Base-by-base conservation (phyloP, 768 basidiomycete species). In the Tylopilus subfusipes region DNA sequence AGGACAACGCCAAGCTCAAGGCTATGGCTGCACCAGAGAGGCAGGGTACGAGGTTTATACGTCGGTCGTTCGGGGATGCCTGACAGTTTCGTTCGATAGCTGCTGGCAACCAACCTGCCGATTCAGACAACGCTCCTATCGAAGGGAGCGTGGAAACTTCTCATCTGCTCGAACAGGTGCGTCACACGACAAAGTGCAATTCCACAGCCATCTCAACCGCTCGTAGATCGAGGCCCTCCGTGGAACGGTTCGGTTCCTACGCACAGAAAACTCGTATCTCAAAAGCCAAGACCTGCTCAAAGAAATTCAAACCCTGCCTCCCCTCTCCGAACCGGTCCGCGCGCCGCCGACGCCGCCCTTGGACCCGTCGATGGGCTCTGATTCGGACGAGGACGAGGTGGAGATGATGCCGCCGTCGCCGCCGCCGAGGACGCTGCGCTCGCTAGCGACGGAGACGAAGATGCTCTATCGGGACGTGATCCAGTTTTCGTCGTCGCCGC, bases 251-350 rank as follows among this genome's bases (percentile, higher is more conserved):
- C 84, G 92, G 19, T 98, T 90, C 82, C 77, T 99, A n/a, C 85
- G 95, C 22, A 85, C 80, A 33, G 95, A 98, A 71, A 98, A 98
- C 68, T 82, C 91, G 3, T 93, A 91, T 67, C 85, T 98, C 72
- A 94, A 90, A 67, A 92, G 93, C 3, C 90, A 93, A 69, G 93
- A 95, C 63, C 80, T 98, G 0, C 82, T 98, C 54, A 79, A 81
- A 48, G 90, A 93, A 61, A 85, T 98, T 52, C 82, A 88, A 58
- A 65, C 83, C 7, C 77, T 98, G 0, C 89, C 88, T 18, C 75
- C 76, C 0, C 81, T 91, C n/a, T 75, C 79, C 5, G 75, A 75
- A 46, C 77, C 78, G 12, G 55, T 76, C 55, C 67, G 70, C 34
- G 74, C 83, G 43, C 57, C 75, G 12, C 78, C 82, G 6, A 88